Base-by-base conservation (phyloP, 1,139 yeast genomes). In the Meyerozyma carpophila region DNA sequence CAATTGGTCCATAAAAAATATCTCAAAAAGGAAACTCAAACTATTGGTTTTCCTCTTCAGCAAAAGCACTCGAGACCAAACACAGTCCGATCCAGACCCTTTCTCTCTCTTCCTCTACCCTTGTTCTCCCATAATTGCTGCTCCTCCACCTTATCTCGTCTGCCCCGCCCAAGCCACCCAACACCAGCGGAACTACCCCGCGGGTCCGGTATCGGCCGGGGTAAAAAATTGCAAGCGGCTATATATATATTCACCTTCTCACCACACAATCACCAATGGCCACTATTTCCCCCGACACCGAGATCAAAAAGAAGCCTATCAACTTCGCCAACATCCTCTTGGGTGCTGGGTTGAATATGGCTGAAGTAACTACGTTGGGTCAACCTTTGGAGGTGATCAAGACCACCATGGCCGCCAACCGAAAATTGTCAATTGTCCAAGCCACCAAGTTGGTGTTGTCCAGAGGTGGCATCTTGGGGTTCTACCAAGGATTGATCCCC, bases 321-420 rank as follows among this genome's bases (percentile, higher is more conserved):
- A 84, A 85, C 54, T 85, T 88, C 66, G 81, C 95, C 57, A 93
- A 93, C 70, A 85, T 93, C 63, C 77, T 90, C 48, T 75, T 93
- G 50, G 98, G 98, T 48, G 98, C 98, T 1, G 96, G 91, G 32
- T 76, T 93, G 55, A 93, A 91, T 69, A 63, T 93, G 74, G 87
- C 90, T 44, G 98, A 93, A 63, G 98, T 83, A 42, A 86, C 97
- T 50, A 84, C 97, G 10, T 75, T 93, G 53, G 98, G 98, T 44
- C 98, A 93, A 65, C 98, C 98, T 10, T 73, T 93, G 50, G 98
- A 93, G 70, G 98, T 93, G 47, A 75, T 81, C 61, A 93, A 90
- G 71, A 93, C 98, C 47, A 94, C 98, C 27, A 91, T 93, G 96
- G 98, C 98, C 29, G 98, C 98, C 47, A 89, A 93, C 69, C 77